Evolutionary conservation across 805 yeast genomes (phyloP).

Genomic region (Wickerhamomyces rabaulensis): DNA sequence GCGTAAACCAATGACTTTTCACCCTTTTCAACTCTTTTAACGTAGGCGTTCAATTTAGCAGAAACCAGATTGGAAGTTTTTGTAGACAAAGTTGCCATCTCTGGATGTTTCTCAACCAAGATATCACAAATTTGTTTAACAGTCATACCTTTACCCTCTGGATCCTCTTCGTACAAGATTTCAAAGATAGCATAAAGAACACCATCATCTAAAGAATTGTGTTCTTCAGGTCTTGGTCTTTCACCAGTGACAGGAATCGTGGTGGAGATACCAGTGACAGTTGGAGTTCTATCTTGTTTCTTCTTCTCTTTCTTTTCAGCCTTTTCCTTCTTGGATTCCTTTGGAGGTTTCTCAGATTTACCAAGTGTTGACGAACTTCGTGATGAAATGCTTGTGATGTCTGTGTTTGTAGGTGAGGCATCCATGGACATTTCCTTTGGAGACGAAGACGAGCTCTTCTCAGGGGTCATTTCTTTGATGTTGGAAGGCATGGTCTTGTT

Average conservation of each 20-base stretch:
- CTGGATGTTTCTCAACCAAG: conserved; percentile 69
- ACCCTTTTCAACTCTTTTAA: conserved; percentile 80
- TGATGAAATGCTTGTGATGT: conserved; percentile 16
- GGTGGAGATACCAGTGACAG: conserved; percentile 69
- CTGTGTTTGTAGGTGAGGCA: conserved; percentile 21
- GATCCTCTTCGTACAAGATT: conserved; percentile 63
- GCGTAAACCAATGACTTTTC: conserved; percentile 70
- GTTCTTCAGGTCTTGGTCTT: conserved; percentile 65
- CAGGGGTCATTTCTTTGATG: conserved; percentile 22
- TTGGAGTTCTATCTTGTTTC: conserved; percentile 23
- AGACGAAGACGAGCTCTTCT: conserved; percentile 18
- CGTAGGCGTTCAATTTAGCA: conserved; percentile 81
- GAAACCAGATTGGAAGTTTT: conserved; percentile 77
- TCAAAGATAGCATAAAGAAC: conserved; percentile 72
- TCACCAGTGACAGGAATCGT: conserved; percentile 78
- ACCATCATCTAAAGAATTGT: conserved; percentile 63
- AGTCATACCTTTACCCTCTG: conserved; percentile 77
- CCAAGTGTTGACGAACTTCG: conserved; percentile 2
- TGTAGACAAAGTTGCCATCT: conserved; percentile 75
- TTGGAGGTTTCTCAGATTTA: conserved; percentile 7
- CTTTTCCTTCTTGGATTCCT: conserved; percentile 7
- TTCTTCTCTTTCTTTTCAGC: conserved; percentile 18
- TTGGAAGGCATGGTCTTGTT: conserved; percentile 3
- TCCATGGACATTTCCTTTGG: conserved; percentile 19
- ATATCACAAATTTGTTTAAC: conserved; percentile 83